Conservation (phyloP, 306 rosid genomes). For the Ziziphus jujuba region DNA sequence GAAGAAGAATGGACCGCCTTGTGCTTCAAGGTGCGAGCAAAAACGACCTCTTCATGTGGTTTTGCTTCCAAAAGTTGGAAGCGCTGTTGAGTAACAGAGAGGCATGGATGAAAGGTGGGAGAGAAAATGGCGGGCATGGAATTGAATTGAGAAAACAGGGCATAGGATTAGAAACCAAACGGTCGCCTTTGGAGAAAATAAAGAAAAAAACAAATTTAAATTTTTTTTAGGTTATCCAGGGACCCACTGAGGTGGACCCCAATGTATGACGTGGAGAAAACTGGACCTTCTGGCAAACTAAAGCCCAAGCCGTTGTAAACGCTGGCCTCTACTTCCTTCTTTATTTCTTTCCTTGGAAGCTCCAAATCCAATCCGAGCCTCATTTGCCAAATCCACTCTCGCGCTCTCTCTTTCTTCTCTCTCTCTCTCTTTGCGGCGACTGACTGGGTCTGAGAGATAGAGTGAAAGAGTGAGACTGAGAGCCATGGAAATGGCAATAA, state of each 20-base stretch:
- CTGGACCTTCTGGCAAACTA: slow-evolving; percentile 9
- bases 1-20: slow-evolving; percentile 5
- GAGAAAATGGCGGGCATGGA: too few species aligned
- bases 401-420: slow-evolving; percentile 28
- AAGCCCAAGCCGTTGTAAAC: neutral
- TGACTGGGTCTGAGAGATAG: too few species aligned
- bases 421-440: slow-evolving; percentile 25
- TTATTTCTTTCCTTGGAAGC: neutral
- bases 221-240: neutral
- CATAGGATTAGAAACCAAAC: too few species aligned
- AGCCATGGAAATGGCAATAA: slow-evolving; percentile 57
- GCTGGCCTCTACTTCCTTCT: neutral
- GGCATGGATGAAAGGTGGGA: too few species aligned
- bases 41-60: slow-evolving; percentile 7
- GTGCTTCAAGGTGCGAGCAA: slow-evolving; percentile 13
- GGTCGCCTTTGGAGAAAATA: neutral
- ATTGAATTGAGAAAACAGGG: too few species aligned
- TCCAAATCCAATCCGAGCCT: slow-evolving; percentile 27
- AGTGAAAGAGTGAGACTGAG: slow-evolving; percentile 22
- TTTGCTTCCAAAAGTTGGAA: slow-evolving; percentile 22
- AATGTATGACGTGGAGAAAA: slow-evolving; percentile 22
- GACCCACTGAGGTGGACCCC: slow-evolving; percentile 1
- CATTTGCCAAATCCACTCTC: slow-evolving; percentile 48
- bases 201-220: neutral
- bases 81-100: neutral